Percentiles rank a stretch among this genome's conserved stretches.
These are phyloP conservation scores for Sisymbrium irio DNA, from an alignment of 345 rosid genomes.

Conservation along the genomic window DNA sequence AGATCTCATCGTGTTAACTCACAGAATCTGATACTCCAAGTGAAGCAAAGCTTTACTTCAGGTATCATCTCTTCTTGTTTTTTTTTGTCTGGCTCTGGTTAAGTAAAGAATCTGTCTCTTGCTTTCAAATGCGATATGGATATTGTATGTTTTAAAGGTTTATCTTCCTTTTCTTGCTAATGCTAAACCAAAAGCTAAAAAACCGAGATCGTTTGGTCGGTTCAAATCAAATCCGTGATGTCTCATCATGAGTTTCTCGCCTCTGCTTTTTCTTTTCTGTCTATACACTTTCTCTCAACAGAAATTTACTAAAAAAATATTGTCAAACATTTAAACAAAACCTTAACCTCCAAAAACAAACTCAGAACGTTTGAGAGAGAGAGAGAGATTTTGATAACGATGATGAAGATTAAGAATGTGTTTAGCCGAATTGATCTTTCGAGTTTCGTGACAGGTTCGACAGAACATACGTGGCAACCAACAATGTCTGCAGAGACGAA, in stretches of 20 bases:
- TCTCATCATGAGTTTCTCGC: constrained; percentile 25
- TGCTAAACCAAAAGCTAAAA: constrained; percentile 6
- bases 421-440: constrained; percentile 40
- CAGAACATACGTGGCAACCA: constrained; percentile 52
- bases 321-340: too few species aligned
- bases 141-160: not conserved
- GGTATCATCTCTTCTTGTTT: not conserved
- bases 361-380: not conserved
- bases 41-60: constrained; percentile 16
- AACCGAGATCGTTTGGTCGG: not conserved
- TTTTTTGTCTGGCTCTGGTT: not conserved
- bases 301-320: too few species aligned
- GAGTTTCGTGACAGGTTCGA: constrained; percentile 62
- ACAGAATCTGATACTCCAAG: constrained; percentile 29
- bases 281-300: not conserved
- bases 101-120: constrained; percentile 38
- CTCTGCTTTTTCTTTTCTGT: constrained; percentile 9
- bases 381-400: not conserved
- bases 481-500: constrained; percentile 66
- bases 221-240: constrained; percentile 26
- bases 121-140: constrained; percentile 17
- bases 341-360: too few species aligned
- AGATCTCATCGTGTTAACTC: not conserved
- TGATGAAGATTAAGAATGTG: not conserved
- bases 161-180: not conserved